These are phyloP conservation scores for Prunus fruticosa DNA, from an alignment of 306 rosid genomes.

Conservation along the genomic window DNA sequence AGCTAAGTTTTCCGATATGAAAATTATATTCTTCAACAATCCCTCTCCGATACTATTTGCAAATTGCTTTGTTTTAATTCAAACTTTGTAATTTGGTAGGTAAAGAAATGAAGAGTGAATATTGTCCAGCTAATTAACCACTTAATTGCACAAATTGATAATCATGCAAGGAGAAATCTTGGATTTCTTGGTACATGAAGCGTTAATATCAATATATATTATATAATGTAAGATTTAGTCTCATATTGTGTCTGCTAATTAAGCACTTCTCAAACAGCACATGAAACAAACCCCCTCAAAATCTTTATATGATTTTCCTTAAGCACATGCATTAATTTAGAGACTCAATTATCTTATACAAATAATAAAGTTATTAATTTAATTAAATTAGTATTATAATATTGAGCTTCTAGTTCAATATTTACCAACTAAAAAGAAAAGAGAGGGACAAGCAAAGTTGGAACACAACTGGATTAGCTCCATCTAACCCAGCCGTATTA, in stretches of 20 bases:
- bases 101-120: too few relatives aligned
- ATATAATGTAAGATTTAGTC: background rate
- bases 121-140: too few relatives aligned
- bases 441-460: background rate
- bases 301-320: background rate
- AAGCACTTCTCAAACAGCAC: constrained; percentile 10
- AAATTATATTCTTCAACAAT: too few relatives aligned
- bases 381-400: too few relatives aligned
- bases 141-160: too few relatives aligned
- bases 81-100: too few relatives aligned
- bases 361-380: background rate
- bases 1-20: too few relatives aligned
- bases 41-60: too few relatives aligned
- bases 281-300: background rate
- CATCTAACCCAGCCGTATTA: background rate
- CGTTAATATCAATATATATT: too few relatives aligned
- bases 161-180: too few relatives aligned
- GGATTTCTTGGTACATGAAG: too few relatives aligned
- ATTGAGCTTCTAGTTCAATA: background rate
- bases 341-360: background rate
- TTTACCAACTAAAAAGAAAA: background rate
- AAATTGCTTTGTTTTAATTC: too few relatives aligned
- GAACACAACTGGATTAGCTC: background rate
- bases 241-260: constrained; percentile 22
- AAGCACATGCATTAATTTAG: background rate